Conservation (phyloP, 176 grass and related monocot genomes). For the Hsuehochloa calcarea region DNA sequence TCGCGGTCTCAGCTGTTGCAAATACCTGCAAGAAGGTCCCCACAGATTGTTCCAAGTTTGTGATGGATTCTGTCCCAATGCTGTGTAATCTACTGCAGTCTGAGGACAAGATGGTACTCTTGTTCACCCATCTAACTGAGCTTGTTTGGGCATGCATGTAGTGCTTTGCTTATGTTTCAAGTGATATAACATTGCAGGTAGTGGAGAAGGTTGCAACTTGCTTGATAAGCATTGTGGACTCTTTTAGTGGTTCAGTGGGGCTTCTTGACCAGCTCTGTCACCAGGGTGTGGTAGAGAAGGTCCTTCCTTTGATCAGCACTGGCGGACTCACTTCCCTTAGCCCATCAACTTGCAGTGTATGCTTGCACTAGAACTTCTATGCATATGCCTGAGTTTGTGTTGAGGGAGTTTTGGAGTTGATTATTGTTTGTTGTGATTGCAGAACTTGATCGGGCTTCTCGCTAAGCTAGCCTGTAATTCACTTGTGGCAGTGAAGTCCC, state of each 20-base stretch:
- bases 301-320: conserved; percentile 61
- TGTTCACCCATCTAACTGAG: neutral
- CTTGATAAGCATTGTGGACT: conserved; percentile 72
- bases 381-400: neutral
- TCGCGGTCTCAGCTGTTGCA: conserved; percentile 66
- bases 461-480: conserved; percentile 78
- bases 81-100: conserved; percentile 81
- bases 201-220: conserved; percentile 78
- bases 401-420: neutral
- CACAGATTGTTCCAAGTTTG: conserved; percentile 55
- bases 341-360: conserved; percentile 65
- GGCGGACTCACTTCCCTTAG: conserved; percentile 52
- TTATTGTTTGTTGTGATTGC: conserved; percentile 37
- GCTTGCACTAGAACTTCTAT: conserved; percentile 31
- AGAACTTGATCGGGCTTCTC: conserved; percentile 82
- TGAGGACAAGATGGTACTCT: conserved; percentile 66
- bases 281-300: conserved; percentile 61
- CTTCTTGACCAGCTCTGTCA: conserved; percentile 81
- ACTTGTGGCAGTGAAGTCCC: conserved; percentile 75
- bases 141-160: neutral
- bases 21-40: conserved; percentile 78
- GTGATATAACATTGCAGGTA: conserved; percentile 47
- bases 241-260: conserved; percentile 54
- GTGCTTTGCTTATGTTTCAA: conserved; percentile 21
- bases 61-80: conserved; percentile 63